Base-by-base conservation (phyloP, 805 yeast species). In the Lipomyces sp. region DNA sequence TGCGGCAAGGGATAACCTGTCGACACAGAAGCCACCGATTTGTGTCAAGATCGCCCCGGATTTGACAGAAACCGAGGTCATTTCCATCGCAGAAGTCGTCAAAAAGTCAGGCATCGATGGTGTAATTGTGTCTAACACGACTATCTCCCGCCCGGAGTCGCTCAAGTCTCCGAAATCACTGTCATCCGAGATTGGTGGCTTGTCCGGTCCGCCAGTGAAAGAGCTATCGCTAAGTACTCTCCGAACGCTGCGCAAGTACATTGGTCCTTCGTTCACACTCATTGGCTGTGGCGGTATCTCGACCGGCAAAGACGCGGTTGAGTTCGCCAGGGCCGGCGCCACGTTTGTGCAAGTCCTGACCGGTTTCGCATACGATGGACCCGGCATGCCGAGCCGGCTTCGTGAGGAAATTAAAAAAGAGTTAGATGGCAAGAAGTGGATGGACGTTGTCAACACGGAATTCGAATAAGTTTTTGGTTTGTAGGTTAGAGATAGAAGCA, bases 281-380 rank as follows among this genome's bases (percentile, higher is more conserved):
- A 84, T 94, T 71, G 98, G 98, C 42, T 92, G 97, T 79, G 98
- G 98, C 64, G 98, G 98, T 71, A 92, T 94, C 72, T 82, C 89
- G n/a, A 79, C 82, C 32, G 98, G 97, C 64, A 82, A 86, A 70
- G 98, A 94, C 75, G 98, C 93, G 0, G 80, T 93, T 59, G 98
- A 93, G 71, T 94, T 88, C 77, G 97, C 95, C 42, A 86, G 86
- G 74, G 97, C 97, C 0, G 98, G 98, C 65, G 98, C 98, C 13
- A 84, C 89, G n/a, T 90, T 87, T 76, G 86, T 94, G 59, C 90
- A 94, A 78, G 77, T 92, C 63, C 92, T 92, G 80, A 93, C 98
- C 2, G 87, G 96, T 1, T 90, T 90, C 77, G 97, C 96, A 0
- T 94, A 91, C 81, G 87, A 86, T 75, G 98, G 98, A 0, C 97